Evolutionary conservation across 148 eudicot genomes (phyloP).

Genomic region (Mesembryanthemum crystallinum): DNA sequence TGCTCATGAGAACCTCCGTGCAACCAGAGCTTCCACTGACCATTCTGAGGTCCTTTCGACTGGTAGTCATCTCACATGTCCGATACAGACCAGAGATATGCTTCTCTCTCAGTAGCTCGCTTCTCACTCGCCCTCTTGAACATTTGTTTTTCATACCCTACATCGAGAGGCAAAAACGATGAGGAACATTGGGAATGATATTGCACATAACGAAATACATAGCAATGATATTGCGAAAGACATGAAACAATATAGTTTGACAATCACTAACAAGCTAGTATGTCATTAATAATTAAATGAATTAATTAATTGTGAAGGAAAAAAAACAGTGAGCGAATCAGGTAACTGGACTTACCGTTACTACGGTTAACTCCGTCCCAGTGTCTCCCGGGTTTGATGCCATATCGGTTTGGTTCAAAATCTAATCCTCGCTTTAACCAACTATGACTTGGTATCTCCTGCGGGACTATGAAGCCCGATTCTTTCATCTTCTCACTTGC

Average conservation of each 20-base stretch:
- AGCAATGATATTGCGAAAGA: too few relatives aligned
- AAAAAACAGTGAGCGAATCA: too few relatives aligned
- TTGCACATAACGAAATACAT: too few relatives aligned
- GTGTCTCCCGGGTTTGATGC: conserved; percentile 91
- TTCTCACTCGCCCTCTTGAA: conserved; percentile 77
- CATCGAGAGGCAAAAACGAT: conserved; percentile 1
- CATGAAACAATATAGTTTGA: too few relatives aligned
- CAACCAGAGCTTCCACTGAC: neutral
- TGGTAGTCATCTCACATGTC: conserved; percentile 54
- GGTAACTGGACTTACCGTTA: conserved; percentile 49
- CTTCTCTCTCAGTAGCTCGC: conserved; percentile 85
- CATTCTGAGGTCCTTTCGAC: neutral
- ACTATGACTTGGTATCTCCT: conserved; percentile 77
- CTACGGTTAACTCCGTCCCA: conserved; percentile 99
- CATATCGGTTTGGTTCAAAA: conserved; percentile 83
- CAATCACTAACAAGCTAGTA: too few relatives aligned
- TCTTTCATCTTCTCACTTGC: conserved; percentile 82
- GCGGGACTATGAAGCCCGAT: conserved; percentile 84
- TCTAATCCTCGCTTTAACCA: conserved; percentile 73
- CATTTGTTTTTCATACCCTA: conserved; percentile 74
- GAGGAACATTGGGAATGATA: too few relatives aligned
- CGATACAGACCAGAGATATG: conserved; percentile 92
- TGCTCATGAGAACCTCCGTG: neutral
- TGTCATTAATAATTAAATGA: too few relatives aligned
- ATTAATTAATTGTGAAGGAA: too few relatives aligned